Conservation (phyloP, 1,284 basidiomycete species). For the Papiliotrema flavescens region DNA sequence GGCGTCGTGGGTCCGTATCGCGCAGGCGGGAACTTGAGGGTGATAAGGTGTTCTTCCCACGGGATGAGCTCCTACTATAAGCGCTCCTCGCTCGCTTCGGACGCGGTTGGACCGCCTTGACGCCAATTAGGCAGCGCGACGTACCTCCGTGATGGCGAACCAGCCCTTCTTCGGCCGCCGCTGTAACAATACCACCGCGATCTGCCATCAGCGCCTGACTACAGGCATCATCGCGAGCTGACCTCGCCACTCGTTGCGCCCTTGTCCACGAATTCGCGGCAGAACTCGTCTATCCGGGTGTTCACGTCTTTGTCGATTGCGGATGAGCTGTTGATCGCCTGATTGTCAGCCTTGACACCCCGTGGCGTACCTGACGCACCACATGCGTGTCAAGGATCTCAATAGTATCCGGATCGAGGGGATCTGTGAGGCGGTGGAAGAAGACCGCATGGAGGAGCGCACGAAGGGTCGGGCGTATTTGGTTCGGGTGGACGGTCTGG, state of each 20-base stretch:
- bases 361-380: constrained; percentile 17
- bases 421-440: constrained; percentile 41
- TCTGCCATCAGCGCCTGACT: constrained; percentile 13
- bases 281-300: constrained; percentile 33
- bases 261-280: constrained; percentile 20
- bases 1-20: neutral
- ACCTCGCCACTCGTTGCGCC: constrained; percentile 24
- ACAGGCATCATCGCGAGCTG: constrained; percentile 4
- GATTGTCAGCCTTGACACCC: constrained; percentile 6
- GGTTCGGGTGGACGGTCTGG: constrained; percentile 30
- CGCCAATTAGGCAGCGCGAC: too few species aligned
- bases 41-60: constrained; percentile 47
- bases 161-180: constrained; percentile 42
- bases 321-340: constrained; percentile 3
- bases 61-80: constrained; percentile 37
- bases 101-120: neutral
- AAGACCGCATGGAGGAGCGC: constrained; percentile 38
- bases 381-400: constrained; percentile 40
- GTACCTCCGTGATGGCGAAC: constrained; percentile 45
- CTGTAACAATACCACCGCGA: constrained; percentile 44
- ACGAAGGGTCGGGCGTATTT: constrained; percentile 27
- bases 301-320: constrained; percentile 30
- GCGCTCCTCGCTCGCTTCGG: neutral
- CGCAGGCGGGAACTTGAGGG: constrained; percentile 14
- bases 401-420: constrained; percentile 34